Percentiles rank a stretch among this genome's conserved stretches.
Conservation (phyloP, 305 asterid species). For the Rubia peregrina region DNA sequence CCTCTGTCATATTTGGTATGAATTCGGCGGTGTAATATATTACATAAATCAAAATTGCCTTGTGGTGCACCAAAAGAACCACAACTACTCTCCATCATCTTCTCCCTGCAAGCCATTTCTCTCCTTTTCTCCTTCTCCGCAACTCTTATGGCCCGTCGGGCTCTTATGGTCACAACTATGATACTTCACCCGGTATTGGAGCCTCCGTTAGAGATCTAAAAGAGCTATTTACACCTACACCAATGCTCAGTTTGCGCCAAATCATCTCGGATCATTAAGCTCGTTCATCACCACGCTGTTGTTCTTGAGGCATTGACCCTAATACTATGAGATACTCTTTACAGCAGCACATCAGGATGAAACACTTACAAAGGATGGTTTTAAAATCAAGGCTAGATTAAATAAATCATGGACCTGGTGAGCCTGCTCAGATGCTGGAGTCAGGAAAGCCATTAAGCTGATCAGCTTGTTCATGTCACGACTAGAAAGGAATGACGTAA, state of each 20-base stretch:
- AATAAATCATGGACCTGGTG: background rate
- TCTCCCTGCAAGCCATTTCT: background rate
- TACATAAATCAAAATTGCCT: constrained; percentile 20
- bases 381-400: background rate
- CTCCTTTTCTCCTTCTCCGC: background rate
- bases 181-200: constrained; percentile 1
- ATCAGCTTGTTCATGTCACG: no score
- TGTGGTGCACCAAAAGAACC: constrained; percentile 14
- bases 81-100: constrained; percentile 9
- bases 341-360: background rate
- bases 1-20: constrained; percentile 11
- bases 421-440: background rate
- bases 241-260: constrained; percentile 5
- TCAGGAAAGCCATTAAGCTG: background rate
- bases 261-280: constrained; percentile 3
- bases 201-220: background rate
- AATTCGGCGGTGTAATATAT: constrained; percentile 10
- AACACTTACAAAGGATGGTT: constrained; percentile 5
- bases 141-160: background rate
- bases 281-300: constrained; percentile 5
- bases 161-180: background rate
- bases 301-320: constrained; percentile 7
- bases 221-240: background rate
- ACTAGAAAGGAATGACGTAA: constrained; percentile 47
- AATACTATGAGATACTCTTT: background rate